Evolutionary conservation across 148 eudicot species (phyloP), one percentile per base, ranked within the genome.

Genomic region (Rhododendron simsii): DNA sequence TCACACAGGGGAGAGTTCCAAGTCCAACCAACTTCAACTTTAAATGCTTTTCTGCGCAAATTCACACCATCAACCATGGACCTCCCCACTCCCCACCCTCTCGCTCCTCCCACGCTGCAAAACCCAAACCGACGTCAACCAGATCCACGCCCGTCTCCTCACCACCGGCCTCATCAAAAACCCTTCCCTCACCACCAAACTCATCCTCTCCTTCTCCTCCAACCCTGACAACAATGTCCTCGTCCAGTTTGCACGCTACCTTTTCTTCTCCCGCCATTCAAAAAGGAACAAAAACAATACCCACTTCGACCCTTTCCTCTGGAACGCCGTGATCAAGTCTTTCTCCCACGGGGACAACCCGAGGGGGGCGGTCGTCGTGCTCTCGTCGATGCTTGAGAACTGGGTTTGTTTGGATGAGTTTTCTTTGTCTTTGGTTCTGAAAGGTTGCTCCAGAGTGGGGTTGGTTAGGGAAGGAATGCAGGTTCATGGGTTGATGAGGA

Each of bases 401-500:
- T 92, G 92, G 75, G 87, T 93, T 87, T 89, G 88, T 51, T 90
- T 87, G 18, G 98, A 95, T 86, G 90, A 91, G 82, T 95, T 91
- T 81, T 91, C 98, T 44, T 87, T 95, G 80, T 94, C 98, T 15
- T 85, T 93, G 83, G 94, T 89, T 82, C 81, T 93, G 50, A 95
- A 95, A 88, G 93, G 94, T 48, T 95, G 96, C 86, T 90, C 91
- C 26, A 87, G 94, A 75, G 41, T 87, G 81, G 88, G 93, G 75
- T 88, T 88, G 59, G 35, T 93, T 12, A 89, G 69, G 78, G 91
- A 90, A 84, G 98, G 98, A 57, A 89, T 94, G 91, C 98, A 95
- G 91, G 87, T 95, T 91, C 98, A 94, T 89, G 98, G 95, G 83
- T 86, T 94, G 86, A 74, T 91, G 90, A 85, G 61, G 78, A 95